phyloP scores from a whole-genome alignment of 352 stramenopile genomes.

The Phytophthora colocasiae region DNA sequence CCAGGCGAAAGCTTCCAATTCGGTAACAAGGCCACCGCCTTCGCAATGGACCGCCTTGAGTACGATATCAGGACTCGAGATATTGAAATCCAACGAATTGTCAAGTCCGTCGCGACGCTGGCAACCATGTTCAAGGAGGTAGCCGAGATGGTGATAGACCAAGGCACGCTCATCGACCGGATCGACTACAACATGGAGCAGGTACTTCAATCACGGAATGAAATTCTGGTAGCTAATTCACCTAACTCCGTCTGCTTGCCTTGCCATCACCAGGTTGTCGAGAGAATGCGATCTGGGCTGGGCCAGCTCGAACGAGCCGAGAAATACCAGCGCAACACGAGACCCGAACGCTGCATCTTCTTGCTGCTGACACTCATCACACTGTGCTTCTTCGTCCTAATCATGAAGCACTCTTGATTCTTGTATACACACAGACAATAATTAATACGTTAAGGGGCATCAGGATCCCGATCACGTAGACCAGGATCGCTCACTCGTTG shows the following conservation, averaged over 20 bases:
- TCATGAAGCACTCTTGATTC: constrained; percentile 72
- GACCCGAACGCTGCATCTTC: constrained; percentile 79
- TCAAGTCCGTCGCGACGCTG: constrained; percentile 69
- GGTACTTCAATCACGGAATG: constrained; percentile 33
- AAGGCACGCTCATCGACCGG: constrained; percentile 82
- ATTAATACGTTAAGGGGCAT: constrained; percentile 30
- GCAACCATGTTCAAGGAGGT: constrained; percentile 85
- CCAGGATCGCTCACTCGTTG: constrained; percentile 34
- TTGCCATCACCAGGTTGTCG: constrained; percentile 50
- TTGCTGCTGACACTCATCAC: constrained; percentile 67
- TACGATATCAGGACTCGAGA: constrained; percentile 71
- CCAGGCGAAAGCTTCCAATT: constrained; percentile 15
- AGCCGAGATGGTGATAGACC: constrained; percentile 84
- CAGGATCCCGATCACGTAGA: constrained; percentile 29
- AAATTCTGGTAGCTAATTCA: background rate
- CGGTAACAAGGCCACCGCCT: constrained; percentile 22
- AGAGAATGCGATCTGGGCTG: constrained; percentile 62
- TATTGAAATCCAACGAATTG: constrained; percentile 80
- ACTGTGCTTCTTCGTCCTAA: constrained; percentile 69
- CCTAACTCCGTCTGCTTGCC: background rate
- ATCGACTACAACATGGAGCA: constrained; percentile 92
- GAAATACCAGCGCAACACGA: constrained; percentile 67
- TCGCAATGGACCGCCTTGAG: constrained; percentile 40
- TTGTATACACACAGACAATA: background rate
- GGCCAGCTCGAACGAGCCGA: constrained; percentile 70